phyloP scores from a whole-genome alignment of 495 filamentous ascomycete species.

The Entonaema liquescens region DNA sequence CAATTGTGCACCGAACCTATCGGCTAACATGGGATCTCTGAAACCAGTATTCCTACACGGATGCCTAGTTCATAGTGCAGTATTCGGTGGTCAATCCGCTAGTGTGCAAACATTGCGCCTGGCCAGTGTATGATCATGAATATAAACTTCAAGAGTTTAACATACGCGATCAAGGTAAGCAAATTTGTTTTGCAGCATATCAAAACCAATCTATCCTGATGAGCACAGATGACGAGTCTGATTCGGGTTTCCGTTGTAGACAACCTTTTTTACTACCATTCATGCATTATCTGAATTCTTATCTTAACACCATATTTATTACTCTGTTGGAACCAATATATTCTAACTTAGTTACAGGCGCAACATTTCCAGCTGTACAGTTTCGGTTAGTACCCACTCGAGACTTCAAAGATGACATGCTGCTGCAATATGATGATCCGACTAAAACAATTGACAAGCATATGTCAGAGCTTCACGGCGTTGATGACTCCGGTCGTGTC shows the following conservation, averaged over 20 bases:
- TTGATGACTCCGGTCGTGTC: slow-evolving; percentile 67
- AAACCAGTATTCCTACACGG: slow-evolving; percentile 7
- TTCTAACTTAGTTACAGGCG: slow-evolving; percentile 23
- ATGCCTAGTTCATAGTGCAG: not conserved
- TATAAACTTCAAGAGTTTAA: not conserved
- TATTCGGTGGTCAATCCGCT: not conserved
- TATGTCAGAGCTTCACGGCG: slow-evolving; percentile 79
- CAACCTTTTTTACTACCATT: slow-evolving; percentile 78
- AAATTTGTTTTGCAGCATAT: slow-evolving; percentile 11
- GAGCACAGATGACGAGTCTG: slow-evolving; percentile 90
- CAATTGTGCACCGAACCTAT: not conserved
- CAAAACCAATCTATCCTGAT: slow-evolving; percentile 59
- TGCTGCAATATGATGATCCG: slow-evolving; percentile 69
- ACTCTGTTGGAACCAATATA: not conserved
- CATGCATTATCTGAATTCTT: slow-evolving; percentile 71
- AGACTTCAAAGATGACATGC: slow-evolving; percentile 2
- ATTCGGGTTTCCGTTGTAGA: slow-evolving; percentile 84
- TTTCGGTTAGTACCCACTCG: slow-evolving; percentile 20
- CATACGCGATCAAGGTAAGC: slow-evolving; percentile 24
- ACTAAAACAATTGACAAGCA: slow-evolving; percentile 77
- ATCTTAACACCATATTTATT: not conserved
- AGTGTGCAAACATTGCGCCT: not conserved
- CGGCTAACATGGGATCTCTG: slow-evolving; percentile 9
- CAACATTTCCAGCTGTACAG: not conserved
- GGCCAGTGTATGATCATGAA: not conserved